A percentile compares a stretch with the other conserved stretches of the same genome.
Conservation (phyloP, 2,329 filamentous ascomycete species). For the Fusarium sp. region DNA sequence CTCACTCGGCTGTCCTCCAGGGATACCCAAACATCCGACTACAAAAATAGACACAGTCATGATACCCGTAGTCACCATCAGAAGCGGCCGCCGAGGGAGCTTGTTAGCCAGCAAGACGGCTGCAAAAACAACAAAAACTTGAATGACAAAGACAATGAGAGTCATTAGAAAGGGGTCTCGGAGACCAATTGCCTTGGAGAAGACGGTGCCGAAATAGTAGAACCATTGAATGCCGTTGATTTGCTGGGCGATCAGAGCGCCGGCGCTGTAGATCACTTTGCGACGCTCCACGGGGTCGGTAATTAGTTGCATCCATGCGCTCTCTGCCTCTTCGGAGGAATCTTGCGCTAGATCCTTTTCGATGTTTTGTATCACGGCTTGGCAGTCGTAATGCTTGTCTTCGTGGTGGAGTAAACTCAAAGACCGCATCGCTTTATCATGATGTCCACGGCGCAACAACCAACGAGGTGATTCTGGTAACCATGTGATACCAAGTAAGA, state of each 20-base stretch:
- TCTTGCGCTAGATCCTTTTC: constrained; percentile 58
- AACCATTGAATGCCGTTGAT: constrained; percentile 63
- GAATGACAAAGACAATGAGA: constrained; percentile 57
- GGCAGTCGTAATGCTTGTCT: constrained; percentile 53
- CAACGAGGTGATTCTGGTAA: constrained; percentile 49
- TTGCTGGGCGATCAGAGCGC: constrained; percentile 60
- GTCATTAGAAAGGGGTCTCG: constrained; percentile 56
- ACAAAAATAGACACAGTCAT: constrained; percentile 57
- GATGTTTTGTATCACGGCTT: constrained; percentile 54
- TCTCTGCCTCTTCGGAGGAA: constrained; percentile 44
- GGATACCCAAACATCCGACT: constrained; percentile 57
- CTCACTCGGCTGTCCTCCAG: constrained; percentile 42
- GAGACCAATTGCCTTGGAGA: constrained; percentile 57
- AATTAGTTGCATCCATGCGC: constrained; percentile 56
- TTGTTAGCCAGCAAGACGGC: constrained; percentile 57
- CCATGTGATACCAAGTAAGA: constrained; percentile 41
- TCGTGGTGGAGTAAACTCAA: constrained; percentile 58
- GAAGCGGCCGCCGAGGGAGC: constrained; percentile 53
- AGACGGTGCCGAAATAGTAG: constrained; percentile 58
- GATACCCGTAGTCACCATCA: constrained; percentile 54
- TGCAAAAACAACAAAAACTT: constrained; percentile 55
- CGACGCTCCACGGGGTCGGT: constrained; percentile 59
- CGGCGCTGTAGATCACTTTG: constrained; percentile 59
- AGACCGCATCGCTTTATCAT: constrained; percentile 55
- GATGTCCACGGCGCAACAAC: constrained; percentile 54